phyloP scores from a whole-genome alignment of 2,329 filamentous ascomycete genomes.

The Rachicladosporium sp. region DNA sequence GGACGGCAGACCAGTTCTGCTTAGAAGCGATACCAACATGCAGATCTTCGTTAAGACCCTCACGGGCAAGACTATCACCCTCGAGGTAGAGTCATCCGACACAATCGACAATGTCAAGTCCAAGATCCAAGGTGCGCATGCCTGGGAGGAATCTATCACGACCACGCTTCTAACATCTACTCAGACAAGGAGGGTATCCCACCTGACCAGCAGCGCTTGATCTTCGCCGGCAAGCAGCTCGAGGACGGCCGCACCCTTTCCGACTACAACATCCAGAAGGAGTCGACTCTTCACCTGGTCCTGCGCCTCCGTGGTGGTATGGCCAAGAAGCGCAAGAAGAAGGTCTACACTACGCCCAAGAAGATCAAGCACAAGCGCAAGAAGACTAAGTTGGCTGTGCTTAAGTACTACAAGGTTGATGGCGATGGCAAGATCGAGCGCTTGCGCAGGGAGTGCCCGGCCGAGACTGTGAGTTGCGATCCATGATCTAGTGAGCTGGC shows the following conservation, averaged over 20 bases:
- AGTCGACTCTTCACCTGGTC: conserved; percentile 95
- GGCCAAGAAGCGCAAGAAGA: conserved; percentile 99
- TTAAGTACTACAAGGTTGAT: conserved; percentile 99
- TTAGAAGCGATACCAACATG: conserved; percentile 35
- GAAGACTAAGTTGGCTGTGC: conserved; percentile 99
- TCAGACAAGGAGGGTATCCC: conserved; percentile 99
- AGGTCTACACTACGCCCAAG: conserved; percentile 99
- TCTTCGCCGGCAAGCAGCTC: conserved; percentile 99
- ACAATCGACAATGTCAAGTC: conserved; percentile 99
- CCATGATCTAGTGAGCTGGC: too few species aligned
- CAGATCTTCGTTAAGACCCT: conserved; percentile 99
- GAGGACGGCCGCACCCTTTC: conserved; percentile 97
- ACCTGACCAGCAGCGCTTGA: conserved; percentile 97
- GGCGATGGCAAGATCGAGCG: conserved; percentile 99
- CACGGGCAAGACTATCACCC: conserved; percentile 99
- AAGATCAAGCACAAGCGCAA: conserved; percentile 99
- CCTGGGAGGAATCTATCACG: background rate
- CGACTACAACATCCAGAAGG: conserved; percentile 99
- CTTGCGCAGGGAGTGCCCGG: conserved; percentile 92
- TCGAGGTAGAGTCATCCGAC: conserved; percentile 99
- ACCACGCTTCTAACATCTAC: conserved; percentile 26
- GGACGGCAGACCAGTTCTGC: conserved; percentile 4
- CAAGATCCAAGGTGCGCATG: conserved; percentile 61
- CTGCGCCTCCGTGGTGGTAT: conserved; percentile 95
- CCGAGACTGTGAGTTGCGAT: conserved; percentile 75